Evolutionary conservation across 169 alveolate genomes (phyloP).

Genomic region (Babesia divergens): DNA sequence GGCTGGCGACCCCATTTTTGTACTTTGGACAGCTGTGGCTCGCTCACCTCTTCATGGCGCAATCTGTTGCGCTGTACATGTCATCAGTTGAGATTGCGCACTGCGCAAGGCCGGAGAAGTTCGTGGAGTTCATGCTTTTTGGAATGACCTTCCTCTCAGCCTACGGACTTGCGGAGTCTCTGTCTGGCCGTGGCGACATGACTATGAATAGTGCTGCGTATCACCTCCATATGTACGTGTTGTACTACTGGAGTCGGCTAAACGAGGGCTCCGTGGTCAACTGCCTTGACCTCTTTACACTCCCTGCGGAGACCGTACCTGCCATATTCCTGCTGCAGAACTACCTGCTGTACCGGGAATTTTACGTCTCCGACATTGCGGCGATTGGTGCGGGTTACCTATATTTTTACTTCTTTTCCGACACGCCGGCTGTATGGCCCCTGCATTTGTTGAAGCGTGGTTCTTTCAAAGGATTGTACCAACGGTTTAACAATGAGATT

Average conservation of each 20-base stretch:
- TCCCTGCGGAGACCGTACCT: slow-evolving; percentile 74
- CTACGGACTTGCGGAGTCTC: slow-evolving; percentile 58
- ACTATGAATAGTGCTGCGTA: slow-evolving; percentile 51
- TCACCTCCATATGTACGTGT: slow-evolving; percentile 67
- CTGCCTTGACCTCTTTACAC: slow-evolving; percentile 68
- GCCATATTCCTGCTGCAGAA: slow-evolving; percentile 69
- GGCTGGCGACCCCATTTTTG: slow-evolving; percentile 72
- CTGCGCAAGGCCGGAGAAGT: slow-evolving; percentile 69
- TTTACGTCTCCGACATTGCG: slow-evolving; percentile 49
- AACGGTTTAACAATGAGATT: slow-evolving; percentile 30
- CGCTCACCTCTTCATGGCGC: slow-evolving; percentile 67
- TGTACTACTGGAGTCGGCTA: slow-evolving; percentile 74
- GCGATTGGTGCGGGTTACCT: slow-evolving; percentile 46
- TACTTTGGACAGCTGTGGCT: slow-evolving; percentile 71
- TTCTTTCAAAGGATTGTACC: slow-evolving; percentile 10
- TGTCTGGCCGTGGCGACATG: slow-evolving; percentile 38
- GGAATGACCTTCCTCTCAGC: slow-evolving; percentile 59
- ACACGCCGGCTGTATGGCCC: slow-evolving; percentile 27
- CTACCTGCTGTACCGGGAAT: slow-evolving; percentile 63
- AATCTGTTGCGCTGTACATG: slow-evolving; percentile 69
- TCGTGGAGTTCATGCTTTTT: slow-evolving; percentile 64
- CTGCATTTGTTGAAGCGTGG: not conserved
- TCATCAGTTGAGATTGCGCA: slow-evolving; percentile 72
- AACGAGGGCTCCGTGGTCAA: slow-evolving; percentile 74
- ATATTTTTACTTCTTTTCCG: slow-evolving; percentile 39